Conservation (phyloP, 2,329 filamentous ascomycete genomes). For the Penicillium thymicola region DNA sequence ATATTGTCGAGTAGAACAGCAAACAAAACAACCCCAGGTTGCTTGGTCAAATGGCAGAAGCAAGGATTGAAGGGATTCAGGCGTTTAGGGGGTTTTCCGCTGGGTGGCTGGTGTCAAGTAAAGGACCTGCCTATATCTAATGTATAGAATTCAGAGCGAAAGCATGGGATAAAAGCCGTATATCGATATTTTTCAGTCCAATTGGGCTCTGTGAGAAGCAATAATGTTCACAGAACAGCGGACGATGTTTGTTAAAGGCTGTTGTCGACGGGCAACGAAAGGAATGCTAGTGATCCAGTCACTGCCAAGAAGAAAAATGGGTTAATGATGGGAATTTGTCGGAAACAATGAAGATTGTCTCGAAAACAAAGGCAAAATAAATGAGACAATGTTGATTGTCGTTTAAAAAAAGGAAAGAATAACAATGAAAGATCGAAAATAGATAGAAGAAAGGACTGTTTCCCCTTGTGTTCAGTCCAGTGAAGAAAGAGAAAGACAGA, state of each 20-base stretch:
- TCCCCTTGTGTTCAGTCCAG: constrained; percentile 4
- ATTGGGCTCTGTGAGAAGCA: constrained; percentile 2
- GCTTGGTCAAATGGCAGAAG: neutral
- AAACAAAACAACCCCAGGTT: constrained; percentile 11
- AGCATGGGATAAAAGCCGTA: neutral
- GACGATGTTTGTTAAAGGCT: constrained; percentile 12
- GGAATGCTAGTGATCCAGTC: constrained; percentile 32
- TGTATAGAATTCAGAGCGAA: constrained; percentile 4
- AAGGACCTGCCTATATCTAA: constrained; percentile 21
- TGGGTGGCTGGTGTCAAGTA: constrained; percentile 8
- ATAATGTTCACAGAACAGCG: constrained; percentile 12
- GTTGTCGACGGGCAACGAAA: constrained; percentile 27
- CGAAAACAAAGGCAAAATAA: constrained; percentile 5
- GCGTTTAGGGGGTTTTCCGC: neutral
- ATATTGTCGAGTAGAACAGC: neutral
- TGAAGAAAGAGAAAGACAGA: constrained; percentile 3
- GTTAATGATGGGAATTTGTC: constrained; percentile 15
- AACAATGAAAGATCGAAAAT: neutral
- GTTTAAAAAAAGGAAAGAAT: neutral
- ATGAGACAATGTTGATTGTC: constrained; percentile 3
- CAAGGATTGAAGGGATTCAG: neutral
- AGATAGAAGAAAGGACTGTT: constrained; percentile 13
- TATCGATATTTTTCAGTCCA: neutral
- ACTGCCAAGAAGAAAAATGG: constrained; percentile 16
- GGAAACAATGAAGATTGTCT: constrained; percentile 17